Evolutionary conservation across 352 stramenopile species (phyloP), one percentile per base, ranked within the genome.

Genomic region (Hyaloperonospora brassicae): DNA sequence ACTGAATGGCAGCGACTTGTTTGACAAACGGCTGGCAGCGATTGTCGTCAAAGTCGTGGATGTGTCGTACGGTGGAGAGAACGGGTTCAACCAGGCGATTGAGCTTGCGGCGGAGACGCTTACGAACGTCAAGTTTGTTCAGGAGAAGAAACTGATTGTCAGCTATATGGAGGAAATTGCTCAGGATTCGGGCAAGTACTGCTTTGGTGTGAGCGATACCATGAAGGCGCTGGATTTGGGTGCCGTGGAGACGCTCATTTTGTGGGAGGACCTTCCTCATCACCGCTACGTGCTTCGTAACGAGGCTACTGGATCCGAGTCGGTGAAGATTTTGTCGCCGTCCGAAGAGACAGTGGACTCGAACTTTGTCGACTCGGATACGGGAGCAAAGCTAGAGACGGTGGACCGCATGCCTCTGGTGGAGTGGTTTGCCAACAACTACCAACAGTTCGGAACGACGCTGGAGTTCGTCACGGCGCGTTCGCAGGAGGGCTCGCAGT

Each of bases 71-170:
- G 97, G 97, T 41, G 97, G 97, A 12, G 95, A 99, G 65, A 98
- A 98, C 61, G 97, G 97, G 5, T 99, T 99, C 78, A 99, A 99
- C 72, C 97, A 99, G 79, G 97, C 96, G 22, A 99, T 99, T 73
- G 97, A 99, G 62, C 79, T 98, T 43, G 89, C 87, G 10, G 93
- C 95, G 5, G 97, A 99, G 72, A 97, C 96, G 38, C 74, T 99
- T 6, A 72, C 94, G 5, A 98, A 98, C 64, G 97, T 99, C 64
- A 99, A 99, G 76, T 95, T 99, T 47, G 96, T 99, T 54, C 96
- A 98, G 75, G 97, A 99, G 79, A 99, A 99, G 89, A 98, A 97
- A 59, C 76, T 99, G 25, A 95, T 99, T 46, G 93, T 97, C 65
- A 93, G 89, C 52, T 99, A 99, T 76, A 99, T 99, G 86, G 97